Conservation (phyloP, 1,139 yeast species). For the Diutina catenulata region DNA sequence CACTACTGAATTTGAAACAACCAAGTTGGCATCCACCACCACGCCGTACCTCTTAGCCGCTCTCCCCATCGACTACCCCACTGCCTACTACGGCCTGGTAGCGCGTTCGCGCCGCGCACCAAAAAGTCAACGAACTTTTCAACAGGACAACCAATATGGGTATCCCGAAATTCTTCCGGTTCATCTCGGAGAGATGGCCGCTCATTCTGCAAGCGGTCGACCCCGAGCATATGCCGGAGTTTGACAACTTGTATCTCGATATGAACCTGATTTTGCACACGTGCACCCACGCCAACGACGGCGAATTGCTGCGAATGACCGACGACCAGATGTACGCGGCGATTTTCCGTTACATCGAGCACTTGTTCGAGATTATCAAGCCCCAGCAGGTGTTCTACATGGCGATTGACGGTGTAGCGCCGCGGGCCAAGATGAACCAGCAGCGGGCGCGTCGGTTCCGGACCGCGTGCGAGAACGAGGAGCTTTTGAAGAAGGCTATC, state of each 20-base stretch:
- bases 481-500: constrained; percentile 3
- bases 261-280: constrained; percentile 99
- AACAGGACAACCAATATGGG: no score
- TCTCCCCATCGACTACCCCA: no score
- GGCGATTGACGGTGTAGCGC: constrained; percentile 99
- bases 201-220: constrained; percentile 42
- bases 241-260: constrained; percentile 82
- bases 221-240: constrained; percentile 91
- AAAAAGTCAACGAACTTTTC: no score
- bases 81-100: no score
- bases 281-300: constrained; percentile 84
- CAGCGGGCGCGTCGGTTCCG: constrained; percentile 93
- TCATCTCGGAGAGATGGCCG: constrained; percentile 99
- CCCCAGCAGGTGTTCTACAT: constrained; percentile 87
- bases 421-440: constrained; percentile 97
- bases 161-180: constrained; percentile 92
- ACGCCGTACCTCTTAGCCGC: no score
- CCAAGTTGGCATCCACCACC: no score
- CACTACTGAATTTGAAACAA: no score
- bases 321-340: constrained; percentile 94
- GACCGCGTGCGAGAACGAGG: constrained; percentile 62
- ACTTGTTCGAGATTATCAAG: constrained; percentile 85
- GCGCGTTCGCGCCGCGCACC: no score
- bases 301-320: constrained; percentile 84
- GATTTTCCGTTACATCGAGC: constrained; percentile 77